Conservation (phyloP, 345 rosid species). For the Clarkia xantiana region DNA sequence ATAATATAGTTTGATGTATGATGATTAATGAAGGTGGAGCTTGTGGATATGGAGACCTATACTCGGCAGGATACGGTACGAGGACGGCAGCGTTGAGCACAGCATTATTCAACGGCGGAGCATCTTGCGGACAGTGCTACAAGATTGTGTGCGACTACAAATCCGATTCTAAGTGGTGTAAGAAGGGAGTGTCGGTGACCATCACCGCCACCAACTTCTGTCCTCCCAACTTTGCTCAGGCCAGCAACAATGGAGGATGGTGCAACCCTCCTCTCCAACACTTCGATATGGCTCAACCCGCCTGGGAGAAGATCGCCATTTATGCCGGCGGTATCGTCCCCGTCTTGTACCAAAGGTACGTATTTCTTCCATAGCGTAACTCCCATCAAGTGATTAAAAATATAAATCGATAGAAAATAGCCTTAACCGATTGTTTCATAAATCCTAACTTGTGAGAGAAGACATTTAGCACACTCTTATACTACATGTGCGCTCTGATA, state of each 20-base stretch:
- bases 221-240: slow-evolving; percentile 59
- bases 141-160: slow-evolving; percentile 41
- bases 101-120: slow-evolving; percentile 57
- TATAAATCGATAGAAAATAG: too few relatives aligned
- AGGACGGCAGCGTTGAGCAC: slow-evolving; percentile 67
- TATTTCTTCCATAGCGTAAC: too few relatives aligned
- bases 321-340: slow-evolving; percentile 83
- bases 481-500: too few relatives aligned
- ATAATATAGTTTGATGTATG: slow-evolving; percentile 4
- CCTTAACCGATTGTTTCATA: too few relatives aligned
- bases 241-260: slow-evolving; percentile 85
- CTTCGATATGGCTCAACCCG: slow-evolving; percentile 92
- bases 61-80: slow-evolving; percentile 51
- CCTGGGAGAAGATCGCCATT: slow-evolving; percentile 80
- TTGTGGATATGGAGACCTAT: slow-evolving; percentile 68
- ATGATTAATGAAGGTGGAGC: too few relatives aligned
- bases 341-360: slow-evolving; percentile 58
- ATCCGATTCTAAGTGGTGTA: slow-evolving; percentile 55
- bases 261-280: slow-evolving; percentile 94
- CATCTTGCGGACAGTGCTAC: slow-evolving; percentile 65
- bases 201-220: slow-evolving; percentile 71
- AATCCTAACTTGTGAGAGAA: too few relatives aligned
- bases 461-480: too few relatives aligned
- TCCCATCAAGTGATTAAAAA: too few relatives aligned
- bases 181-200: slow-evolving; percentile 36